Base-by-base conservation (phyloP, 78 protist species). In the Corallochytrium limacisporum region DNA sequence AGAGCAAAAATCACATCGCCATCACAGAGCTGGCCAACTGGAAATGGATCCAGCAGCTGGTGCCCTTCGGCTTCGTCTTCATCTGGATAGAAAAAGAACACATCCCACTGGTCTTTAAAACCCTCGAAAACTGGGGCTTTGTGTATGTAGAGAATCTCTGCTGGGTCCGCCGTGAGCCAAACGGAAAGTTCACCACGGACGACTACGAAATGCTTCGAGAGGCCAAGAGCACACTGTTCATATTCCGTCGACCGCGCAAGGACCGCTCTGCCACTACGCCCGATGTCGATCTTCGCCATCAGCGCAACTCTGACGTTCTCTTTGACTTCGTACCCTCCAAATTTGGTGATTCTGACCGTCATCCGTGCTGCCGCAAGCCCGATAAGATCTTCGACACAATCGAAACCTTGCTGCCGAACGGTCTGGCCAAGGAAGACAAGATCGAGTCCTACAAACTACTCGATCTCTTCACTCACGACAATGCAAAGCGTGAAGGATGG, bases 371-470 rank as follows among this genome's bases (percentile, higher is more conserved):
- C n/a, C n/a, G n/a, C n/a, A n/a, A n/a, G n/a, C n/a, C n/a, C n/a
- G n/a, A n/a, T n/a, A n/a, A 40, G 22, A n/a, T 65, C 13, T 65
- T 46, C 24, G 43, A 47, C 43, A 18, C 26, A n/a, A 65, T 65
- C 28, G 71, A 65, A 28, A 65, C 71, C 16, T n/a, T 65, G 9
- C 57, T 65, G n/a, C 71, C 71, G 59, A n/a, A 40, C 7, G 71
- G n/a, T n/a, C n/a, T n/a, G n/a, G n/a, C n/a, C n/a, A n/a, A n/a
- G n/a, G n/a, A n/a, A n/a, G n/a, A n/a, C n/a, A n/a, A n/a, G n/a
- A n/a, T n/a, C n/a, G n/a, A n/a, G n/a, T n/a, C n/a, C n/a, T n/a
- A n/a, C n/a, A n/a, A n/a, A n/a, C n/a, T n/a, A n/a, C n/a, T n/a
- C n/a, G n/a, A n/a, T n/a, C n/a, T n/a, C n/a, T n/a, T n/a, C n/a